Evolutionary conservation across 257 asterid genomes (phyloP), one percentile per base, ranked within the genome.

Genomic region (Verbena officinalis): DNA sequence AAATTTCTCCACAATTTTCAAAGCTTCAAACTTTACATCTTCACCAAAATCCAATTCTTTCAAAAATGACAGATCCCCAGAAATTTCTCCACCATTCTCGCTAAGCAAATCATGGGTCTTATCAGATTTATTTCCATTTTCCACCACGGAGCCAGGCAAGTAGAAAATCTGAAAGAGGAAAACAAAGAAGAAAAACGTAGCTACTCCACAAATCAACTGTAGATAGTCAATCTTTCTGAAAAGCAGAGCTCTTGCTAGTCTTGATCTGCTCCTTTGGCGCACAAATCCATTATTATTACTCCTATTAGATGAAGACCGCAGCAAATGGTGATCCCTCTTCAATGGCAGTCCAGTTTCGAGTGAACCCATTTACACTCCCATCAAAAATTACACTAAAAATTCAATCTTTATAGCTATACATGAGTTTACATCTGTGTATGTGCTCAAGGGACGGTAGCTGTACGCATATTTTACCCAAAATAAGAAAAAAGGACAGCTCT

Each of bases 281-380:
- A 65, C 54, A 9, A 75, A 39, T 23, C 77, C 78, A 67, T 61
- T 68, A 11, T 4, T 52, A 52, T 23, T 68, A 48, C 65, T 69
- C 65, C 81, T 66, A 46, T 9, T 59, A 13, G 95, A 77, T 24
- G 83, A 59, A 63, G 90, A 72, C 44, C 85, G 90, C 59, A 59
- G 67, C 34, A 86, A 65, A 62, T 74, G 69, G 50, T 73, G 81
- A 76, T 88, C 96, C 84, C 82, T 88, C 81, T 88, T 86, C 71
- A 77, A 62, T 38, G 82, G 69, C 71, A 50, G 45, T 64, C 84
- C 88, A 82, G 71, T 79, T 62, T 86, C 96, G 64, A 89, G 89
- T 62, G 96, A 89, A 65, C 96, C 96, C 98, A 91, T 91, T 77
- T 77, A 86, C 77, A 80, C 79, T 78, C 83, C 86, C 90, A 75